Percentiles rank a stretch among this genome's conserved stretches.
Evolutionary conservation across 2,329 filamentous ascomycete genomes (phyloP).

Genomic region (Mariannaea elegans): DNA sequence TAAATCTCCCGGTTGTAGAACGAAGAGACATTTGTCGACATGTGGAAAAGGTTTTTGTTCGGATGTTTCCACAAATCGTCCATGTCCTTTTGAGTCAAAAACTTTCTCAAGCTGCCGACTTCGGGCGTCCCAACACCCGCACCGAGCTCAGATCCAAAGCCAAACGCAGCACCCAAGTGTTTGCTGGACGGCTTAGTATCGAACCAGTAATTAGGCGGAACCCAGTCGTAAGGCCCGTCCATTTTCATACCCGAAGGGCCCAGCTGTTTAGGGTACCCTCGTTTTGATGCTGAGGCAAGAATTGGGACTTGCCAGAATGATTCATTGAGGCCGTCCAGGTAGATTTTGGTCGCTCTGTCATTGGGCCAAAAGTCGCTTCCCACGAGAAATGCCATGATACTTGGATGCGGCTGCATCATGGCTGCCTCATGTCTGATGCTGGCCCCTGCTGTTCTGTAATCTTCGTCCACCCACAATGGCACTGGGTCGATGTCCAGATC

Average conservation of each 20-base stretch:
- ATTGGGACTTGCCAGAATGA: too few relatives aligned
- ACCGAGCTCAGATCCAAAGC: slow-evolving; percentile 70
- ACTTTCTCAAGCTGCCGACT: slow-evolving; percentile 48
- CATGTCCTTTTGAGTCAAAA: too few relatives aligned
- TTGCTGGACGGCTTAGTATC: slow-evolving; percentile 49
- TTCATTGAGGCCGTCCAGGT: slow-evolving; percentile 59
- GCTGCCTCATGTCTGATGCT: slow-evolving; percentile 68
- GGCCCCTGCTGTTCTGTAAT: slow-evolving; percentile 60
- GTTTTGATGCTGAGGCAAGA: slow-evolving; percentile 53
- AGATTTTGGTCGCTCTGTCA: slow-evolving; percentile 62
- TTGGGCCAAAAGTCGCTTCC: slow-evolving; percentile 73
- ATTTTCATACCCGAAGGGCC: slow-evolving; percentile 71
- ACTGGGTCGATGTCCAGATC: too few relatives aligned
- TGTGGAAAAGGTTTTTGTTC: too few relatives aligned
- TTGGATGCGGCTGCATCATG: slow-evolving; percentile 69
- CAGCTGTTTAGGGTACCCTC: slow-evolving; percentile 60
- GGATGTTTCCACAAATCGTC: too few relatives aligned
- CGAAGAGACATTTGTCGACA: too few relatives aligned
- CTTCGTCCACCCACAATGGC: too few relatives aligned
- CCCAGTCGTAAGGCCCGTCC: slow-evolving; percentile 73
- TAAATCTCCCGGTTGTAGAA: too few relatives aligned
- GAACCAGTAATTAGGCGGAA: slow-evolving; percentile 72
- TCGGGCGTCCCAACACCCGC: slow-evolving; percentile 71
- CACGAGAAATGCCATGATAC: slow-evolving; percentile 65
- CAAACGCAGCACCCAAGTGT: slow-evolving; percentile 64